These are phyloP conservation scores for Cystobasidium ongulense DNA, from an alignment of 768 basidiomycete genomes.

Conservation along the genomic window DNA sequence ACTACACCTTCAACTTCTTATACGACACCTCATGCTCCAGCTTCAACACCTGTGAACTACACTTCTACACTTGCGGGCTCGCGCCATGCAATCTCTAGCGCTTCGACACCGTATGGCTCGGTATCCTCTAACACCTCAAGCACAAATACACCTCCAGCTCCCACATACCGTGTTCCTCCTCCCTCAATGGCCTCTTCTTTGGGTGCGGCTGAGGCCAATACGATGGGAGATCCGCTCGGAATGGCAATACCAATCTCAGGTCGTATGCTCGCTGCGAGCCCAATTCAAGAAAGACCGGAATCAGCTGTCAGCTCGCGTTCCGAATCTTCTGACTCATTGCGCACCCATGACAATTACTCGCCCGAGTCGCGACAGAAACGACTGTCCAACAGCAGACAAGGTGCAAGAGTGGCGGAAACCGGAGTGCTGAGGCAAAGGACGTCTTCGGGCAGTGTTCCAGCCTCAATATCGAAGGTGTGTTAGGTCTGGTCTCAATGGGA, in stretches of 20 bases:
- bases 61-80: neutral
- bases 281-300: neutral
- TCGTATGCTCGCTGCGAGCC: neutral
- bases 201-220: neutral
- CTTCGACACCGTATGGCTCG: slow-evolving; percentile 15
- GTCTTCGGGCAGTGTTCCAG: neutral
- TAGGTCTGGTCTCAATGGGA: too few relatives aligned
- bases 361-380: neutral
- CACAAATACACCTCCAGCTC: neutral
- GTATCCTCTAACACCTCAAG: neutral
- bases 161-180: slow-evolving; percentile 10
- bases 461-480: neutral
- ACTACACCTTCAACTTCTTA: slow-evolving; percentile 23
- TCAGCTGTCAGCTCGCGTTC: neutral
- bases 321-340: neutral
- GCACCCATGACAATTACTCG: neutral
- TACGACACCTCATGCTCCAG: slow-evolving; percentile 11
- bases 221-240: neutral
- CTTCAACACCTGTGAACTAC: slow-evolving; percentile 5
- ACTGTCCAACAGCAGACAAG: slow-evolving; percentile 2
- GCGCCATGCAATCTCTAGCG: neutral
- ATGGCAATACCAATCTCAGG: neutral
- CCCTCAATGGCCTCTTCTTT: slow-evolving; percentile 13
- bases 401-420: slow-evolving; percentile 16
- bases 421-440: slow-evolving; percentile 7